Base-by-base conservation (phyloP, 192 early-diverging fungal genomes). In the Entomortierella chlamydospora region DNA sequence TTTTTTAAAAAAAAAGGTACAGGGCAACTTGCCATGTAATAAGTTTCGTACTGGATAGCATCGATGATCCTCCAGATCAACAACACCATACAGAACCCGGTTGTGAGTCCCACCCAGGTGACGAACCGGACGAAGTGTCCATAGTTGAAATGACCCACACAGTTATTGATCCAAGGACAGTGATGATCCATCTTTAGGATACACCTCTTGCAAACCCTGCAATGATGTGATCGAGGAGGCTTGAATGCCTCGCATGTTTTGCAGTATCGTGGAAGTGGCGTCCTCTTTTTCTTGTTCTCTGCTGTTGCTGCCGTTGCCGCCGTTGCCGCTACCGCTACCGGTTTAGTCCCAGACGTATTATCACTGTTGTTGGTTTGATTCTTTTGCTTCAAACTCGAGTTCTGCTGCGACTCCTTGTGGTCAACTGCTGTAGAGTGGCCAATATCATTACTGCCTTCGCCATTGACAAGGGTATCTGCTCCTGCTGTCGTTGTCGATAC, bases 151-250 rank as follows among this genome's bases (percentile, higher is more conserved):
- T 92, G 83, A 29, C 93, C 92, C 61, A 98, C 84, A 78, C 95
- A 96, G 82, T 95, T 91, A 81, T 91, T 87, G 61, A 96, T 90
- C 95, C 95, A 99, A 4, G 96, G 96, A 51, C 94, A 95, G 72
- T 95, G 94, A 73, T 95, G 94, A 63, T 95, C 94, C 92, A 95
- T 93, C 68, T 90, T 92, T 33, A 95, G 85, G 47, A 94, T 89
- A 83, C 94, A 95, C n/a, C 83, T 85, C 57, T 90, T 85, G 73
- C 94, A 95, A 25, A 87, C 81, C 9, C 87, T 73, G 72, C 94
- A 95, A 74, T 95, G 94, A 82, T 94, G 93, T 23, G 91, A 73
- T 59, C 94, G 85, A 9, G 93, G 92, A 30, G 94, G 94, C 76
- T 94, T 95, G 71, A 87, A 87, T 54, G 42, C 49, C 10, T 87